phyloP scores from a whole-genome alignment of 768 basidiomycete species.

The Auriscalpium orientale region DNA sequence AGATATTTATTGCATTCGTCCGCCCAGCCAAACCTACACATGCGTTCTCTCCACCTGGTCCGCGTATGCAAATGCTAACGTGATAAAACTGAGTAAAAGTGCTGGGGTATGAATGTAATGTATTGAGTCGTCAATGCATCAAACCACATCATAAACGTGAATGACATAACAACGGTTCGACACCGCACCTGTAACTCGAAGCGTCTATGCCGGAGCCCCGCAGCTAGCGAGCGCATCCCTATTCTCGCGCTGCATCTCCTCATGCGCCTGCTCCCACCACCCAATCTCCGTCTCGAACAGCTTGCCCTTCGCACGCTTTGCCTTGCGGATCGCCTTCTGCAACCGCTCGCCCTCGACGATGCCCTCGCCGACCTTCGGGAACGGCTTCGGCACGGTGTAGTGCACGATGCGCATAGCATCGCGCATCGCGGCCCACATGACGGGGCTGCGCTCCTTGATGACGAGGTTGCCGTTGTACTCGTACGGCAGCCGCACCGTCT shows the following conservation, averaged over 20 bases:
- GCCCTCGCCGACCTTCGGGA: constrained; percentile 16
- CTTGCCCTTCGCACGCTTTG: constrained; percentile 7
- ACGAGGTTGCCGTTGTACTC: constrained; percentile 31
- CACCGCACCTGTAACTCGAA: too few relatives aligned
- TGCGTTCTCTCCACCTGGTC: too few relatives aligned
- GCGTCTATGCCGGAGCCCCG: background rate
- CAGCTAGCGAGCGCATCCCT: background rate
- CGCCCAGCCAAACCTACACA: too few relatives aligned
- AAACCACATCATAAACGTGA: too few relatives aligned
- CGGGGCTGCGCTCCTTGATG: constrained; percentile 24
- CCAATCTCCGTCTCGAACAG: constrained; percentile 16
- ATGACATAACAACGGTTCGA: too few relatives aligned
- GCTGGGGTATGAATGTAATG: too few relatives aligned
- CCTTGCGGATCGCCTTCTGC: constrained; percentile 14
- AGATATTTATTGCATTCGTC: too few relatives aligned
- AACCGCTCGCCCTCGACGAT: constrained; percentile 16
- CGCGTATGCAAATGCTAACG: too few relatives aligned
- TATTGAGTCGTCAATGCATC: too few relatives aligned
- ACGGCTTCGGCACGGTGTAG: constrained; percentile 26
- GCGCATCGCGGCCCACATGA: constrained; percentile 24
- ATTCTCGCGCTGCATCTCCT: constrained; percentile 15
- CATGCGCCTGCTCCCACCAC: constrained; percentile 20
- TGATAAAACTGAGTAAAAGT: too few relatives aligned
- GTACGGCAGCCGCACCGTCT: constrained; percentile 27
- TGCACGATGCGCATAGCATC: constrained; percentile 26